Percentiles rank a stretch among this genome's conserved stretches.
Conservation (phyloP, 2,329 filamentous ascomycete genomes). For the Lizonia empirigonia region DNA sequence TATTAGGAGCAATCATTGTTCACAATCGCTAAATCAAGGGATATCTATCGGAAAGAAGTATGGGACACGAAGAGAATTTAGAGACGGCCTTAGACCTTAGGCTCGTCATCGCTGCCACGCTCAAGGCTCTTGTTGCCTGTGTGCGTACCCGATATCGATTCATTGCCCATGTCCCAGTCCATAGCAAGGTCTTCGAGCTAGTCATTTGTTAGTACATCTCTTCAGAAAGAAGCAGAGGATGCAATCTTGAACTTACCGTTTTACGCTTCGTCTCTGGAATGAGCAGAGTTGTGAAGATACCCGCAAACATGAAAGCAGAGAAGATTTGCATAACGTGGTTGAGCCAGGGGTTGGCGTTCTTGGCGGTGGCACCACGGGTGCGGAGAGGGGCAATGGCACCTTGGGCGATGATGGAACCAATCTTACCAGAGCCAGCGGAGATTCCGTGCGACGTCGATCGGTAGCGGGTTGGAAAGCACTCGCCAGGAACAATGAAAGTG, state of each 20-base stretch:
- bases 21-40: slow-evolving; percentile 3
- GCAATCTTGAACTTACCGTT: slow-evolving; percentile 51
- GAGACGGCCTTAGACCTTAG: slow-evolving; percentile 11
- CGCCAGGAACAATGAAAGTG: slow-evolving; percentile 59
- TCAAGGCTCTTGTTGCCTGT: slow-evolving; percentile 27
- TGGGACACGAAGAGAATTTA: not conserved
- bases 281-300: slow-evolving; percentile 69
- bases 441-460: slow-evolving; percentile 57
- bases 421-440: slow-evolving; percentile 55
- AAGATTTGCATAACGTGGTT: slow-evolving; percentile 78
- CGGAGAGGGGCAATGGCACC: slow-evolving; percentile 55
- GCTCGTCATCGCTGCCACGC: slow-evolving; percentile 29
- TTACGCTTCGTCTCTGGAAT: slow-evolving; percentile 78
- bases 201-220: not conserved
- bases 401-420: slow-evolving; percentile 58
- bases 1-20: slow-evolving; percentile 6
- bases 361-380: slow-evolving; percentile 56
- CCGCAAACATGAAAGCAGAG: slow-evolving; percentile 78
- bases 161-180: slow-evolving; percentile 44
- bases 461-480: slow-evolving; percentile 58
- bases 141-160: slow-evolving; percentile 38
- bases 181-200: slow-evolving; percentile 68
- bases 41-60: slow-evolving; percentile 9
- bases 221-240: not conserved
- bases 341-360: slow-evolving; percentile 65